Base-by-base conservation (phyloP, 164 flowering plant species). In the Liriodendron chinense region DNA sequence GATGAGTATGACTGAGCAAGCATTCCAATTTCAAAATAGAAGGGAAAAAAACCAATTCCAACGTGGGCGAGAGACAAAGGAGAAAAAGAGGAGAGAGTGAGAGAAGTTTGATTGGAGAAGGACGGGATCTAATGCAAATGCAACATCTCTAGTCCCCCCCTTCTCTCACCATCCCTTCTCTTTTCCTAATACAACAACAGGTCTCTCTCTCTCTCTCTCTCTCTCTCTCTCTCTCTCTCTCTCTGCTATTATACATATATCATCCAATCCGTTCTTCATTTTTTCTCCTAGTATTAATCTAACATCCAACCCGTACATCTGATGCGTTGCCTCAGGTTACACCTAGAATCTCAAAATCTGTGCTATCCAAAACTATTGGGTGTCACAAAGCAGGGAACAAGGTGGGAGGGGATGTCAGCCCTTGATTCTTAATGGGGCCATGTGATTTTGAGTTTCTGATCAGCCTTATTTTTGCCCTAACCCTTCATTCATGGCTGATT, bases 101-200 rank as follows among this genome's bases (percentile, higher is more conserved):
- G 73, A 24, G 59, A 66, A 26, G 63, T 16, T 13, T 65, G 70
- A 50, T 23, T 49, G 70, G 75, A 49, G n/a, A 8, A 72, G 75
- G 75, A 59, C 56, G 75, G 48, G 57, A 34, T 47, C 75, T 14
- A 23, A 22, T 47, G 18, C 59, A 16, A 63, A 48, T 34, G 69
- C 9, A 16, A 24, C n/a, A 22, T 18, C 21, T 14, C 28, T 22
- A 47, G 56, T 5, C 21, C 23, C 7, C 9, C 74, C 74, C 49
- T 57, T 26, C 65, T 61, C 74, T 61, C 12, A 73, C 25, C n/a
- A 3, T 2, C 57, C 26, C 28, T 23, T 66, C 62, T 66, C n/a
- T 9, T 66, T 66, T 59, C 43, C 43, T 34, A 34, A 34, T 23
- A 65, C 64, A 22, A 65, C 64, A 22, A 18, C 75, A 73, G 75